Evolutionary conservation across 2,329 filamentous ascomycete species (phyloP).

Genomic region (Fusarium domesticum): DNA sequence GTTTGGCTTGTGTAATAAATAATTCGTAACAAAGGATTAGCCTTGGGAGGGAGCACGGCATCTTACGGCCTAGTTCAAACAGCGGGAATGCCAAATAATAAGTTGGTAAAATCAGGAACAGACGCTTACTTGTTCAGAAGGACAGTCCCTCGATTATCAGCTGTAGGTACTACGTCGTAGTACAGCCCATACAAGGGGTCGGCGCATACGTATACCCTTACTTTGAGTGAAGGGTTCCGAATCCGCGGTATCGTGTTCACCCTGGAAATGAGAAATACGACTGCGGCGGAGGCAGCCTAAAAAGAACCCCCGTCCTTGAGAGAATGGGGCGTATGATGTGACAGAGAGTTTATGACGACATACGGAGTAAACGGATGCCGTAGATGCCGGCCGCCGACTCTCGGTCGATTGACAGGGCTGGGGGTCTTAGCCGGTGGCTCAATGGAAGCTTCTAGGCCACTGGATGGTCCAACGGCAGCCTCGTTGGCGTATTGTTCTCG

Average conservation of each 20-base stretch:
- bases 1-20: no score
- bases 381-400: conserved; percentile 2
- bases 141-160: no score
- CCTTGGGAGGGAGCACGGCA: no score
- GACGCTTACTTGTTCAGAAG: no score
- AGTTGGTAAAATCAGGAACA: no score
- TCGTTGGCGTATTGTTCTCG: conserved; percentile 1
- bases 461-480: conserved; percentile 11
- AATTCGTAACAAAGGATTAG: no score
- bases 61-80: no score
- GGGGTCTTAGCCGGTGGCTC: background rate
- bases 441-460: conserved; percentile 15
- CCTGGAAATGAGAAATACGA: background rate
- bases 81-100: no score
- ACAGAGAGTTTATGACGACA: background rate
- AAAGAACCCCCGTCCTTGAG: background rate
- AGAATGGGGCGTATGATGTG: no score
- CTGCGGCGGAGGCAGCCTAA: background rate
- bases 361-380: background rate
- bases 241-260: background rate
- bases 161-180: conserved; percentile 2
- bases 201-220: background rate
- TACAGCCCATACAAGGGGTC: conserved; percentile 4
- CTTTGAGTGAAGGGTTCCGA: background rate
- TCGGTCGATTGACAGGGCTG: background rate